These are phyloP conservation scores for Trichoderma lentiforme DNA, from an alignment of 2,329 filamentous ascomycete genomes.

Conservation along the genomic window DNA sequence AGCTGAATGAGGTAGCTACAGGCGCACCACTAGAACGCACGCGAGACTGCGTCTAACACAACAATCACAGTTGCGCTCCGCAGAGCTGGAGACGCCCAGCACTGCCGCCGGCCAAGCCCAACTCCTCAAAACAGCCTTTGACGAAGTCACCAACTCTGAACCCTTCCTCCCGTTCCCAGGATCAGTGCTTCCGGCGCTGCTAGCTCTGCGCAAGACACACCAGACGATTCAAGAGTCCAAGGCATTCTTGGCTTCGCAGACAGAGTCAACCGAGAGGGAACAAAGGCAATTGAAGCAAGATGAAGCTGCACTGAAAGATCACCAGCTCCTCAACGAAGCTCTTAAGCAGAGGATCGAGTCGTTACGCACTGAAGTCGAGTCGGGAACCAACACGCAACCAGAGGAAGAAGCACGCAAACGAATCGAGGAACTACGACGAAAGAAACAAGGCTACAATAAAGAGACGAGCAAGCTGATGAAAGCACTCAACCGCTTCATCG, in stretches of 20 bases:
- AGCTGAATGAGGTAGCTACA: conserved; percentile 44
- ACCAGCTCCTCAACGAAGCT: conserved; percentile 52
- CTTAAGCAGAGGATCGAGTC: conserved; percentile 56
- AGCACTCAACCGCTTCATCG: conserved; percentile 67
- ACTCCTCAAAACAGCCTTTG: conserved; percentile 63
- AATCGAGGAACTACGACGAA: conserved; percentile 56
- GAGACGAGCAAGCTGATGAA: conserved; percentile 60
- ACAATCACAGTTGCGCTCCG: conserved; percentile 28
- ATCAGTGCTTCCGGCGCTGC: conserved; percentile 67
- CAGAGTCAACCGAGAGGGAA: conserved; percentile 40
- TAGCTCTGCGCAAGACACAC: conserved; percentile 67
- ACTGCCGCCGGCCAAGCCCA: conserved; percentile 32
- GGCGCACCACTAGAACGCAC: not conserved
- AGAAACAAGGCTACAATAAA: conserved; percentile 57
- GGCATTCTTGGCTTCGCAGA: conserved; percentile 50
- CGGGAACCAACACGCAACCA: conserved; percentile 55
- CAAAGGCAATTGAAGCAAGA: conserved; percentile 50
- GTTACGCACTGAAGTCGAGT: conserved; percentile 55
- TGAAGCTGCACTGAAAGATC: conserved; percentile 50
- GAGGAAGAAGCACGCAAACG: conserved; percentile 61
- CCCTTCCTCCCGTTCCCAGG: conserved; percentile 64
- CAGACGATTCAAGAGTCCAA: conserved; percentile 63
- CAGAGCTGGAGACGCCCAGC: conserved; percentile 24
- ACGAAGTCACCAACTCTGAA: conserved; percentile 56
- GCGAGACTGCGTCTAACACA: not conserved